A percentile compares a stretch with the other conserved stretches of the same genome.
Conservation (phyloP, 371 early-diverging fungal species). For the Actinomortierella wolfii region DNA sequence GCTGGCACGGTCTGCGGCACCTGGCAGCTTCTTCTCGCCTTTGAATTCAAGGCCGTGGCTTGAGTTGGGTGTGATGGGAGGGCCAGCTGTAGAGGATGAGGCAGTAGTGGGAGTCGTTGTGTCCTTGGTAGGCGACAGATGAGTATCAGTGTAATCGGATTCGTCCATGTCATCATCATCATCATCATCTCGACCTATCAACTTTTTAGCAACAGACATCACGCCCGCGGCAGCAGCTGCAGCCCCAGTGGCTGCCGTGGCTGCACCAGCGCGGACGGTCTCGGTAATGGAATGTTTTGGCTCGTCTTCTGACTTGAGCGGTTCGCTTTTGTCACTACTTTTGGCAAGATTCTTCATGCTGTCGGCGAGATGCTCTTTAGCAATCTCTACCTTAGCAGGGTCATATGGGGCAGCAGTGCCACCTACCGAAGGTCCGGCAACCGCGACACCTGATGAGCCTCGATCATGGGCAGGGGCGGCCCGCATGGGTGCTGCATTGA, state of each 20-base stretch:
- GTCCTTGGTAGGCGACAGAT: not conserved
- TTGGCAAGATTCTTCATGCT: conserved; percentile 7
- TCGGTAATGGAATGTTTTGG: conserved; percentile 11
- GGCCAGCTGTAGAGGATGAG: not conserved
- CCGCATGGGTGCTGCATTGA: no score
- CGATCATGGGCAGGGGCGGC: no score
- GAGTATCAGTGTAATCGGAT: no score
- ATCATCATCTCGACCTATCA: conserved; percentile 4
- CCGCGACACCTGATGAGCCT: not conserved
- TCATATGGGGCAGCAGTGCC: conserved; percentile 10
- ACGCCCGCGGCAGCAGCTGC: conserved; percentile 21
- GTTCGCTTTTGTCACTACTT: not conserved
- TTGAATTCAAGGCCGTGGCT: not conserved
- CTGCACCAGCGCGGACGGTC: conserved; percentile 7
- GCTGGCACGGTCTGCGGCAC: conserved; percentile 8
- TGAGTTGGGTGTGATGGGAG: not conserved
- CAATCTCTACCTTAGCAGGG: conserved; percentile 3
- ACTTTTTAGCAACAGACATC: conserved; percentile 24
- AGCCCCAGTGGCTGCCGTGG: conserved; percentile 14
- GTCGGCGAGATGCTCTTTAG: conserved; percentile 16
- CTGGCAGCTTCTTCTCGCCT: not conserved
- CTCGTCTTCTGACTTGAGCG: conserved; percentile 5
- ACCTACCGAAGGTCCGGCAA: conserved; percentile 14
- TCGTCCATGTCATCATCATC: conserved; percentile 2
- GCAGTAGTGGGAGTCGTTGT: not conserved